Base-by-base conservation (phyloP, 805 yeast genomes). In the Maudiozyma turicensis region DNA sequence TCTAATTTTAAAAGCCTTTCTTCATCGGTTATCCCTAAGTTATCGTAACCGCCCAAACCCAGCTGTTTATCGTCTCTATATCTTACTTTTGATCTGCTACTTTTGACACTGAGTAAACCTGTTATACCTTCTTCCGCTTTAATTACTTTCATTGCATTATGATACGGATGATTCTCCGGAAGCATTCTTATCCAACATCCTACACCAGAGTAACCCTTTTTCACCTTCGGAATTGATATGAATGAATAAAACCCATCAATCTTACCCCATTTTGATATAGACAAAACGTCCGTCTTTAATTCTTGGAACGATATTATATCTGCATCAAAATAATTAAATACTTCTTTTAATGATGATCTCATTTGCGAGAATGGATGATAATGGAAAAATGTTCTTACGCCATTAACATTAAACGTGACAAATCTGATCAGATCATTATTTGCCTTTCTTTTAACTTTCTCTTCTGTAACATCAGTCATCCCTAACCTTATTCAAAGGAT, bases 81-180 rank as follows among this genome's bases (percentile, higher is more conserved):
- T 29, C 54, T 44, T 44, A 55, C 14, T 6, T 41, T 43, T 9
- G 35, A 20, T 30, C 45, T 46, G 6, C 37, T n/a, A 9, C 55
- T 56, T 45, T 57, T 64, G 1, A 64, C 52, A 8, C 47, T 52
- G 28, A 72, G 45, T 1, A 69, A 67, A 0, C 98, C 99, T 0
- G 96, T 84, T 7, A 93, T 70, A 0, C 99, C 99, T 64, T 91
- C 96, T 61, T 93, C 98, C 0, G 90, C 96, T 54, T 77, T 79
- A 3, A 76, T 46, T 0, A 88, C 87, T 2, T 72, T 67, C 29
- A 89, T 60, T 2, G 73, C 61, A 15, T 62, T 59, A 26, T 53
- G 43, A 0, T 64, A 60, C 0, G 75, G 64, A 29, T 82, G 85
- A 9, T 63, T 65, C 0, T 65, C 67, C 1, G 59, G 56, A 1